Evolutionary conservation across 176 grass and related monocot species (phyloP).

Genomic region (Oryza nivara): DNA sequence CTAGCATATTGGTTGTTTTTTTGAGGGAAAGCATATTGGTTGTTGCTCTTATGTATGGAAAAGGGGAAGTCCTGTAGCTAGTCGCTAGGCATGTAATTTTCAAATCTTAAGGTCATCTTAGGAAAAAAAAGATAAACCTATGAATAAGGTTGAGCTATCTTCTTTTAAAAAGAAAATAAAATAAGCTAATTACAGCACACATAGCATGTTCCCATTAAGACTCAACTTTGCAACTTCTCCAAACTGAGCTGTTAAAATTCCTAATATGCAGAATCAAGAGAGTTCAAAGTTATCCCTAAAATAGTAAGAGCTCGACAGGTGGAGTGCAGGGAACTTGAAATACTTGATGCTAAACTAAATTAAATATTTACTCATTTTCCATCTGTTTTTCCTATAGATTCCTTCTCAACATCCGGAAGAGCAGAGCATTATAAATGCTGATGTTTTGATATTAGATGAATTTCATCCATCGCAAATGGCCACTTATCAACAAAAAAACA

Average conservation of each 20-base stretch:
- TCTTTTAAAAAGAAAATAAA: too few relatives aligned
- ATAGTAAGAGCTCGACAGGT: background rate
- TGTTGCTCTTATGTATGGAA: background rate
- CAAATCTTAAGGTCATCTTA: too few relatives aligned
- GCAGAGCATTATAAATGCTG: constrained; percentile 5
- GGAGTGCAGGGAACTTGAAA: background rate
- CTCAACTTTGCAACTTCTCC: too few relatives aligned
- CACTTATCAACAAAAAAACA: constrained; percentile 31
- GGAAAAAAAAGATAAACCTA: too few relatives aligned
- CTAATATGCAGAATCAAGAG: background rate
- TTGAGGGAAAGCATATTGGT: constrained; percentile 2
- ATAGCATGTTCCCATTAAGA: too few relatives aligned
- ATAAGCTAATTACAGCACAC: too few relatives aligned
- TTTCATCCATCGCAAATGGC: constrained; percentile 22
- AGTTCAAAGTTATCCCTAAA: background rate
- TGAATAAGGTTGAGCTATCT: too few relatives aligned
- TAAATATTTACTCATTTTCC: background rate
- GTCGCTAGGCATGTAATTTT: too few relatives aligned
- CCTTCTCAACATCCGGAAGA: constrained; percentile 20
- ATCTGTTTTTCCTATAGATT: background rate
- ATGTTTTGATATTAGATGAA: constrained; percentile 30
- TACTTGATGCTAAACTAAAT: background rate
- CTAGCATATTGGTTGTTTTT: background rate
- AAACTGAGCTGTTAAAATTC: too few relatives aligned
- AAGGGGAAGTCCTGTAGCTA: too few relatives aligned